Evolutionary conservation across 1,284 basidiomycete genomes (phyloP).

Genomic region (Ceratobasidium sp.): DNA sequence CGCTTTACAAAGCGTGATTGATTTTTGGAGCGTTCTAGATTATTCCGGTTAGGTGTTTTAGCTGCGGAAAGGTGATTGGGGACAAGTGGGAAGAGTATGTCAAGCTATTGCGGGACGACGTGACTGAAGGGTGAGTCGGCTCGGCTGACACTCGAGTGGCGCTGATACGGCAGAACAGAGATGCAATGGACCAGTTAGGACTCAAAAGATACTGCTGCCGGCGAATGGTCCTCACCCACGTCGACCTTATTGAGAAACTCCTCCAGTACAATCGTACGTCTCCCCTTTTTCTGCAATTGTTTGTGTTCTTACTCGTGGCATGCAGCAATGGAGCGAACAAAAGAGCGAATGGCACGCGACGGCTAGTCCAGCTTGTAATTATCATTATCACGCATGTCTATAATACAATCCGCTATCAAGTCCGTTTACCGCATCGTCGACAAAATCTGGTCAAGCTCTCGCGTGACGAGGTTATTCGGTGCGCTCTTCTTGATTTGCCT

Average conservation of each 20-base stretch:
- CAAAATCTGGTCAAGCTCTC: slow-evolving; percentile 76
- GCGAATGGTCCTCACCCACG: slow-evolving; percentile 97
- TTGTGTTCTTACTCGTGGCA: background rate
- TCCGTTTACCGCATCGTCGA: slow-evolving; percentile 43
- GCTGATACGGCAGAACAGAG: slow-evolving; percentile 56
- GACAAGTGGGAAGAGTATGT: slow-evolving; percentile 92
- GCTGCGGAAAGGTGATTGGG: slow-evolving; percentile 91
- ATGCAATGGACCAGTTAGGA: slow-evolving; percentile 90
- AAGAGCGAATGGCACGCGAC: slow-evolving; percentile 37
- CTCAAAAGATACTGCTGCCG: slow-evolving; percentile 96
- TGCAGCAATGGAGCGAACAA: slow-evolving; percentile 37
- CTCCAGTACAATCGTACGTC: slow-evolving; percentile 93
- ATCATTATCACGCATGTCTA: slow-evolving; percentile 31
- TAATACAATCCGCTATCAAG: slow-evolving; percentile 16
- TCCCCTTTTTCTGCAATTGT: background rate
- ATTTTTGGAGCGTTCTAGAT: slow-evolving; percentile 59
- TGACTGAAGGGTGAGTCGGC: slow-evolving; percentile 79
- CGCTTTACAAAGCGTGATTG: background rate
- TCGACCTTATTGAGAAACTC: slow-evolving; percentile 95
- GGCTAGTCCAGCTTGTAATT: slow-evolving; percentile 5
- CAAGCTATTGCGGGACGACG: slow-evolving; percentile 75
- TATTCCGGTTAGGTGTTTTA: slow-evolving; percentile 87
- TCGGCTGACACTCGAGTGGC: background rate
- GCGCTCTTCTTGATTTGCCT: slow-evolving; percentile 73
- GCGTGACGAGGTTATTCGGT: slow-evolving; percentile 76